Base-by-base conservation (phyloP, 441 rosid genomes). In the Kokia cookei region DNA sequence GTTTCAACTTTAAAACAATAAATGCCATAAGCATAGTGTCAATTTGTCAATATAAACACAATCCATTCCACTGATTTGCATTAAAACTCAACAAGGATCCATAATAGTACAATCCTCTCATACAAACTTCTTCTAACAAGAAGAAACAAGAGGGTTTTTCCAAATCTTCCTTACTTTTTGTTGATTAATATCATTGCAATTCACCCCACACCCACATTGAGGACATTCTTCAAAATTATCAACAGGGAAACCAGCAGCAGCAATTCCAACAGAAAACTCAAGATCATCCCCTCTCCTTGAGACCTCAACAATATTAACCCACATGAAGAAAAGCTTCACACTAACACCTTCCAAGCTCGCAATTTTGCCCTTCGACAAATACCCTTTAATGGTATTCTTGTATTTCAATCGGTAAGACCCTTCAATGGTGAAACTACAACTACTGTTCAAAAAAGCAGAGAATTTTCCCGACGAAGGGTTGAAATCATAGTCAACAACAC, bases 321-420 rank as follows among this genome's bases (percentile, higher is more conserved):
- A 82, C 58, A 85, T 6, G 73, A 83, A 82, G 53, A 70, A 68
- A 32, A 85, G 76, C 83, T 90, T 90, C 53, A 90, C 94, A 59
- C 88, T 88, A 35, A 88, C 91, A 13, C 92, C 94, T 73, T 86
- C 83, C 84, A 90, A 74, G 62, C 76, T 78, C 65, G 78, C 71
- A 80, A 90, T 82, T 64, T 72, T 83, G 5, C 85, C 82, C 11
- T 73, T 68, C 0, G 91, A 77, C 55, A 88, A 85, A 48, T 75
- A 13, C 48, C 94, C 94, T 65, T 76, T 78, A 78, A 90, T 82
- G 10, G 86, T 80, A 40, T 90, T 76, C 78, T 70, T 77, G 83
- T 90, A 88, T 47, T 79, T 72, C 64, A 88, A 82, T 77, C 83
- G 89, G 75, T 90, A 90, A 0, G 92, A 85, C 4, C 89, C 86